These are phyloP conservation scores for Diospyros kaki DNA, from an alignment of 148 eudicot species.

Conservation along the genomic window DNA sequence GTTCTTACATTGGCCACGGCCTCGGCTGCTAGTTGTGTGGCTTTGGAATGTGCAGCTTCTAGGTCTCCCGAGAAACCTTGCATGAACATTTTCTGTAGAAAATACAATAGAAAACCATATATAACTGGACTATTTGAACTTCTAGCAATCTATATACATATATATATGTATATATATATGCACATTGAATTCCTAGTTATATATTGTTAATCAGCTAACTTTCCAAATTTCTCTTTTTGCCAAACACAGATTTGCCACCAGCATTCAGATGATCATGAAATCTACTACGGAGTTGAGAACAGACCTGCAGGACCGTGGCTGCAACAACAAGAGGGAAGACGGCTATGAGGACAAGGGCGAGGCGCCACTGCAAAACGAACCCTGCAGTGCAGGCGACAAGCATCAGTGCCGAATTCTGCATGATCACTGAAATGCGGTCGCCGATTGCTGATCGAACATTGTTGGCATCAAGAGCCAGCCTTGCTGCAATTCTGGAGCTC, in stretches of 20 bases:
- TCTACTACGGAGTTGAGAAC: slow-evolving; percentile 5
- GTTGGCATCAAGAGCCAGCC: slow-evolving; percentile 84
- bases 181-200: too few species aligned
- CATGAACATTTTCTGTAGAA: slow-evolving; percentile 82
- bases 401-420: slow-evolving; percentile 88
- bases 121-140: not conserved
- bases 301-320: slow-evolving; percentile 90
- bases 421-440: slow-evolving; percentile 76
- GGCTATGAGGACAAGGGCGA: slow-evolving; percentile 75
- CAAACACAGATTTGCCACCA: not conserved
- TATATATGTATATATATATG: too few species aligned
- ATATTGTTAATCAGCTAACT: too few species aligned
- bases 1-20: slow-evolving; percentile 86
- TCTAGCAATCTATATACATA: not conserved
- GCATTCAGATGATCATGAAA: not conserved
- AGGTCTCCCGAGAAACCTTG: slow-evolving; percentile 89
- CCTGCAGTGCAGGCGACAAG: slow-evolving; percentile 89
- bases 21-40: slow-evolving; percentile 87
- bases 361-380: slow-evolving; percentile 85
- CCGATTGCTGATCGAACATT: slow-evolving; percentile 88
- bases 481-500: slow-evolving; percentile 72
- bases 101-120: not conserved
- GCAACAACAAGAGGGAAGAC: slow-evolving; percentile 91
- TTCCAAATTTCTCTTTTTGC: not conserved
- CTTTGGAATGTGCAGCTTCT: slow-evolving; percentile 84